Conservation (phyloP, 176 grass and related monocot species). For the Bonia amplexicaulis region DNA sequence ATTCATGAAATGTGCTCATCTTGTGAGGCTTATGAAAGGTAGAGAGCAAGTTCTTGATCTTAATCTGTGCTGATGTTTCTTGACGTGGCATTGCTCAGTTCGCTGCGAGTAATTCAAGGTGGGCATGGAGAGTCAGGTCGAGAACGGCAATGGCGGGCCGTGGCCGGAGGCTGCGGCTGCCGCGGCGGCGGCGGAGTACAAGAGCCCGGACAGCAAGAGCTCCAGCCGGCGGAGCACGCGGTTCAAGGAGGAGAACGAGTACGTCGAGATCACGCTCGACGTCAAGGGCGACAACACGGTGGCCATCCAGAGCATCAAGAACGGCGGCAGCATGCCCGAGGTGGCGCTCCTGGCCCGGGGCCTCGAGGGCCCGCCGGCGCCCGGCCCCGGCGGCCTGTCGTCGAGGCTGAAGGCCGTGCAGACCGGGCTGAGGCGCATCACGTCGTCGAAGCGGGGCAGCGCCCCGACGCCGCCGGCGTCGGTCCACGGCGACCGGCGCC, state of each 20-base stretch:
- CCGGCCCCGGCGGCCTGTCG: constrained; percentile 32
- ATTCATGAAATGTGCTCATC: neutral
- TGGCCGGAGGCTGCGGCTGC: neutral
- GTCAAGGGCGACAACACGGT: constrained; percentile 37
- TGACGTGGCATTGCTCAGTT: neutral
- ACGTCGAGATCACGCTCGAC: constrained; percentile 83
- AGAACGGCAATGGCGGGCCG: constrained; percentile 17
- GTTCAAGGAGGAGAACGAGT: constrained; percentile 74
- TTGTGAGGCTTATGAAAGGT: neutral
- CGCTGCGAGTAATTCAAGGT: neutral
- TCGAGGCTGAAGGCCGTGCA: constrained; percentile 54
- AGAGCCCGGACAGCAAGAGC: constrained; percentile 32
- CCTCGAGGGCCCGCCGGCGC: neutral
- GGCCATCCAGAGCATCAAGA: constrained; percentile 40
- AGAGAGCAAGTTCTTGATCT: neutral
- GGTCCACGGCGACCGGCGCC: neutral
- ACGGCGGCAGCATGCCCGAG: constrained; percentile 22
- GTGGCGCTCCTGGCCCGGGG: constrained; percentile 20
- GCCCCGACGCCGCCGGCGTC: neutral
- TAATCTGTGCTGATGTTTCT: neutral
- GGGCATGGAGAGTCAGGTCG: constrained; percentile 19
- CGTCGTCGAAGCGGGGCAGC: constrained; percentile 30
- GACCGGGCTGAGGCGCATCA: constrained; percentile 46
- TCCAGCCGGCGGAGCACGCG: constrained; percentile 50
- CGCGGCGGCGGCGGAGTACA: neutral